A percentile compares a stretch with the other conserved stretches of the same genome.
phyloP scores from a whole-genome alignment of 768 basidiomycete species.

The Coprinopsis strossmayeri region DNA sequence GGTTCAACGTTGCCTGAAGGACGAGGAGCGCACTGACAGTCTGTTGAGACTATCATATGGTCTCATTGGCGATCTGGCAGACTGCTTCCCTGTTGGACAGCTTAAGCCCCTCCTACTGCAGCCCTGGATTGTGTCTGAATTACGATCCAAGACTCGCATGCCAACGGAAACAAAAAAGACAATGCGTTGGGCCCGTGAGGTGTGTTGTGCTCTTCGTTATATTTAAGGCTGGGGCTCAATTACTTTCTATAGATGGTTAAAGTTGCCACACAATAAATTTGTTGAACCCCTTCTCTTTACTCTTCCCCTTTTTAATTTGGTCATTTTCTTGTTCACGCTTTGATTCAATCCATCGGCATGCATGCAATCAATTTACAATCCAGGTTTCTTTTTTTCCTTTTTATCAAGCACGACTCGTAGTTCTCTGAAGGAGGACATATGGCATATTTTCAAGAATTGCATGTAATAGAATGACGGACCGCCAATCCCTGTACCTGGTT shows the following conservation, averaged over 20 bases:
- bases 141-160: slow-evolving; percentile 70
- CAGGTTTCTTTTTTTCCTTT: background rate
- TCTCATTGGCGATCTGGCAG: slow-evolving; percentile 89
- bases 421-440: slow-evolving; percentile 5
- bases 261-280: slow-evolving; percentile 63
- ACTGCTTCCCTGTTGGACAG: slow-evolving; percentile 75
- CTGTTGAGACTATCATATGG: slow-evolving; percentile 75
- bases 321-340: slow-evolving; percentile 12
- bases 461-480: slow-evolving; percentile 3
- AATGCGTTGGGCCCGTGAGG: slow-evolving; percentile 91
- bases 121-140: slow-evolving; percentile 71
- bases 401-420: background rate
- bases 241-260: slow-evolving; percentile 59
- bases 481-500: background rate
- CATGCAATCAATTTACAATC: slow-evolving; percentile 2
- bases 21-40: slow-evolving; percentile 80
- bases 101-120: slow-evolving; percentile 73
- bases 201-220: slow-evolving; percentile 26
- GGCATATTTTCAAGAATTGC: background rate
- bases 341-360: background rate
- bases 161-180: slow-evolving; percentile 80
- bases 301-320: slow-evolving; percentile 15
- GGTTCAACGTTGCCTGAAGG: slow-evolving; percentile 64
- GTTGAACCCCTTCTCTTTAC: slow-evolving; percentile 14
- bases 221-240: slow-evolving; percentile 5